Conservation (phyloP, 495 filamentous ascomycete genomes). For the Collariella sp. region DNA sequence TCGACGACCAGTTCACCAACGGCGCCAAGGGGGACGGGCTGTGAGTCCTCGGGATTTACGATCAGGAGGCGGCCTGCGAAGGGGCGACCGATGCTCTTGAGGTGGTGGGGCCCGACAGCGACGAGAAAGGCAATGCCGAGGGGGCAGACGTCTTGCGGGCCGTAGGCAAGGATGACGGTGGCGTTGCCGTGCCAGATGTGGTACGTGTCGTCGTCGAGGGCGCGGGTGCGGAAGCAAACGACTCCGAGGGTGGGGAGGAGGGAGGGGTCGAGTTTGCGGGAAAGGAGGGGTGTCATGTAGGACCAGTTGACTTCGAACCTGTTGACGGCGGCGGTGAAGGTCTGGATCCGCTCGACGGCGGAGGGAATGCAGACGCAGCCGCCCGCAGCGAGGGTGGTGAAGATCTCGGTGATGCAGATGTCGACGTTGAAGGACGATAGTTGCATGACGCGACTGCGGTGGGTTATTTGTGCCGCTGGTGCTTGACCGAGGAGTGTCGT, state of each 20-base stretch:
- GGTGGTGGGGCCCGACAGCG: conserved; percentile 26
- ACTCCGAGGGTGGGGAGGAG: conserved; percentile 31
- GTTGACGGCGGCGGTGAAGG: conserved; percentile 33
- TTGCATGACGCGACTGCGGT: conserved; percentile 51
- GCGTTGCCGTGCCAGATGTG: conserved; percentile 36
- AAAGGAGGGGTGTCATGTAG: conserved; percentile 39
- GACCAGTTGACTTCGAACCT: conserved; percentile 43
- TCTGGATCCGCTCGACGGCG: conserved; percentile 29
- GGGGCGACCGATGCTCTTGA: conserved; percentile 35
- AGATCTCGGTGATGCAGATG: conserved; percentile 55
- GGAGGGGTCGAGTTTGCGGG: conserved; percentile 35
- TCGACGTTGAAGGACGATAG: conserved; percentile 65
- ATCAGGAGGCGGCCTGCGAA: conserved; percentile 39
- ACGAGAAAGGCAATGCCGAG: conserved; percentile 40
- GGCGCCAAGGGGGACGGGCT: conserved; percentile 39
- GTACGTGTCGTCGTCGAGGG: conserved; percentile 36
- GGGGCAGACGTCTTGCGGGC: conserved; percentile 37
- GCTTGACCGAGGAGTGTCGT: conserved; percentile 42
- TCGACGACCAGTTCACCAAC: conserved; percentile 42
- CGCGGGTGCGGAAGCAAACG: conserved; percentile 39
- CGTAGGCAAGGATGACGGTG: conserved; percentile 40
- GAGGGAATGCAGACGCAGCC: conserved; percentile 45
- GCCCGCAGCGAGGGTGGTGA: conserved; percentile 52
- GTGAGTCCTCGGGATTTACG: conserved; percentile 41
- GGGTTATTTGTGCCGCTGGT: conserved; percentile 39